phyloP scores from a whole-genome alignment of 495 filamentous ascomycete species.

The Cryomyces antarcticus region DNA sequence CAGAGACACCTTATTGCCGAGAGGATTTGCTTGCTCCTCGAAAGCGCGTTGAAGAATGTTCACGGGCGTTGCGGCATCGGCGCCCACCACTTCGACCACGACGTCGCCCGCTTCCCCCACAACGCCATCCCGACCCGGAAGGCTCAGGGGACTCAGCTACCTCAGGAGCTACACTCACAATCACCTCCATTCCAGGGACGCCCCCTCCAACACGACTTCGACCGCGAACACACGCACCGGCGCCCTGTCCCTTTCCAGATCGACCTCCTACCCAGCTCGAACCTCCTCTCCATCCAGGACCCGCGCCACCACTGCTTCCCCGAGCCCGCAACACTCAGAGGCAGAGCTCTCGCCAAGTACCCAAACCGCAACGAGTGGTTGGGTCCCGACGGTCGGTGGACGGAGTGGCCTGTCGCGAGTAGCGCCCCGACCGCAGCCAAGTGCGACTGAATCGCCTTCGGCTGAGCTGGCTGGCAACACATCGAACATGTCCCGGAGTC shows the following conservation, averaged over 20 bases:
- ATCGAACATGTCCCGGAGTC: neutral
- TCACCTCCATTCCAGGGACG: slow-evolving; percentile 28
- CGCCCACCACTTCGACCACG: slow-evolving; percentile 25
- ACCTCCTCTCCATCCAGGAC: neutral
- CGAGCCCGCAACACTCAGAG: neutral
- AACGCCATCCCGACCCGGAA: slow-evolving; percentile 32
- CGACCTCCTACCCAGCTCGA: neutral
- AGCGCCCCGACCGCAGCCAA: too few species aligned
- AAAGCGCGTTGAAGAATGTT: slow-evolving; percentile 23
- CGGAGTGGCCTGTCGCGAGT: too few species aligned
- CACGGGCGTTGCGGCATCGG: slow-evolving; percentile 26
- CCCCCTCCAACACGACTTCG: neutral
- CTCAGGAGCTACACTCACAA: slow-evolving; percentile 52
- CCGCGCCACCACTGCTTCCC: neutral
- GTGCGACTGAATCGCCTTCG: too few species aligned
- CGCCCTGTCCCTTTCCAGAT: neutral
- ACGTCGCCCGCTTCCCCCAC: slow-evolving; percentile 23
- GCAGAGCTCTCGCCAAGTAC: neutral
- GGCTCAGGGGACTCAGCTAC: slow-evolving; percentile 53
- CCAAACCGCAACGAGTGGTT: neutral
- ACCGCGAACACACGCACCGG: neutral
- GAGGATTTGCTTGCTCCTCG: too few species aligned
- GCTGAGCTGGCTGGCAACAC: too few species aligned
- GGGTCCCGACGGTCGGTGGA: neutral
- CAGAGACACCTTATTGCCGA: too few species aligned